A percentile compares a stretch with the other conserved stretches of the same genome.
These are phyloP conservation scores for Dipteronia dyeriana DNA, from an alignment of 345 rosid genomes.

Conservation along the genomic window DNA sequence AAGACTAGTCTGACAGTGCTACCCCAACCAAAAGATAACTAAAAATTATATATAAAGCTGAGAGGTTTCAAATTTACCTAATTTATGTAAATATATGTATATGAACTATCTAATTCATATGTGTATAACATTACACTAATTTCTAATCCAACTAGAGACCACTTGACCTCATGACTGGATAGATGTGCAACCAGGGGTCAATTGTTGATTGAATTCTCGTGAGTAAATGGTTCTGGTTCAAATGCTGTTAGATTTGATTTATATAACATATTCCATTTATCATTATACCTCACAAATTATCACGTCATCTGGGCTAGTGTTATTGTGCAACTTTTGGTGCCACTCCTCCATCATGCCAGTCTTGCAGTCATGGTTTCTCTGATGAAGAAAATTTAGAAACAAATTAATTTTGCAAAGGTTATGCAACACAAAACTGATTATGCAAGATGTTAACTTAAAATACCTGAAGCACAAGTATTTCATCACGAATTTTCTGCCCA, in stretches of 20 bases:
- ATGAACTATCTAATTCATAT: neutral
- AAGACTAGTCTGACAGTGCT: neutral
- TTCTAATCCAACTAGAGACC: neutral
- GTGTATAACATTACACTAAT: neutral
- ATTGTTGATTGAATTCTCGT: neutral
- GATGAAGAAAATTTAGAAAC: constrained; percentile 1
- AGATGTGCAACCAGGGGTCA: neutral
- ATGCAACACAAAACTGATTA: neutral
- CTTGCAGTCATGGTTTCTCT: constrained; percentile 50
- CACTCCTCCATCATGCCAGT: constrained; percentile 55
- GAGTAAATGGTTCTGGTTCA: neutral
- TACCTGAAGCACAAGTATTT: constrained; percentile 46
- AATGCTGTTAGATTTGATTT: neutral
- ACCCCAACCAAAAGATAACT: neutral
- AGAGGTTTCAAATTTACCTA: neutral
- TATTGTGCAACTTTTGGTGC: constrained; percentile 56
- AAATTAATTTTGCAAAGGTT: neutral
- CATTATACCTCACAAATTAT: constrained; percentile 48
- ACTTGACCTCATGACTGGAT: neutral
- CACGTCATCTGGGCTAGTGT: constrained; percentile 50
- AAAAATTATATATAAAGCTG: neutral
- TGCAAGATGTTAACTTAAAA: constrained; percentile 3
- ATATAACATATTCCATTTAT: constrained; percentile 5
- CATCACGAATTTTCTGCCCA: constrained; percentile 55
- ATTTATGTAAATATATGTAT: neutral